A percentile compares a stretch with the other conserved stretches of the same genome.
These are phyloP conservation scores for Spencermartinsiella europaea DNA, from an alignment of 805 yeast species.

Conservation along the genomic window DNA sequence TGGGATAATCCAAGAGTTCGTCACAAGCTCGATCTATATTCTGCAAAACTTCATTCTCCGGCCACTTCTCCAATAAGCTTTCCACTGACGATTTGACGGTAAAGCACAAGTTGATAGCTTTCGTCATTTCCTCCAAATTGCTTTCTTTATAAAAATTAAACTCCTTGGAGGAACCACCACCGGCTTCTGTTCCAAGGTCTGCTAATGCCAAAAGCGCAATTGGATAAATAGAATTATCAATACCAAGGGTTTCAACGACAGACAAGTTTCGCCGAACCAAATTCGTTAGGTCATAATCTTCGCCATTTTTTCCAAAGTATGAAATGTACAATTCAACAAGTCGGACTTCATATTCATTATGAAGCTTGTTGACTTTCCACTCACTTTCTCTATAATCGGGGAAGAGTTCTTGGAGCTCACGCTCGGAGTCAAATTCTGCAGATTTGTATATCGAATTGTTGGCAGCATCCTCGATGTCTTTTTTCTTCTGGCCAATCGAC, in stretches of 20 bases:
- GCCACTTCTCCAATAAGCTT: conserved; percentile 65
- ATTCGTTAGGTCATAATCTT: background rate
- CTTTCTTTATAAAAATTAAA: conserved; percentile 61
- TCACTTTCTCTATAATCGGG: conserved; percentile 66
- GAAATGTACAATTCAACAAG: background rate
- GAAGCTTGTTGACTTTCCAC: background rate
- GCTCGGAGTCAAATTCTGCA: conserved; percentile 65
- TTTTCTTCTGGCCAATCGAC: conserved; percentile 65
- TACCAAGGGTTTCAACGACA: background rate
- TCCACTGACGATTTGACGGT: conserved; percentile 42
- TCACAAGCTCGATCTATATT: conserved; percentile 57
- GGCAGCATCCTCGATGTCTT: conserved; percentile 57
- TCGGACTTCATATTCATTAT: background rate
- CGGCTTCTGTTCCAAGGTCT: background rate
- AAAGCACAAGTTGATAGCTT: conserved; percentile 48
- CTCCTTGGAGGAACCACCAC: conserved; percentile 19
- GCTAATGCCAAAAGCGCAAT: background rate
- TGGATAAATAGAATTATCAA: background rate
- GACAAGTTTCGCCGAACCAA: background rate
- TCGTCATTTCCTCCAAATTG: conserved; percentile 53
- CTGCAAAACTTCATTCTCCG: conserved; percentile 86
- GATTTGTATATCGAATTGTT: conserved; percentile 62
- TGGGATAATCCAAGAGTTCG: conserved; percentile 61
- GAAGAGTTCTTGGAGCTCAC: conserved; percentile 74
- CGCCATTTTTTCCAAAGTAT: background rate